These are phyloP conservation scores for Phytophthora tentaculata DNA, from an alignment of 352 stramenopile species.

Conservation along the genomic window DNA sequence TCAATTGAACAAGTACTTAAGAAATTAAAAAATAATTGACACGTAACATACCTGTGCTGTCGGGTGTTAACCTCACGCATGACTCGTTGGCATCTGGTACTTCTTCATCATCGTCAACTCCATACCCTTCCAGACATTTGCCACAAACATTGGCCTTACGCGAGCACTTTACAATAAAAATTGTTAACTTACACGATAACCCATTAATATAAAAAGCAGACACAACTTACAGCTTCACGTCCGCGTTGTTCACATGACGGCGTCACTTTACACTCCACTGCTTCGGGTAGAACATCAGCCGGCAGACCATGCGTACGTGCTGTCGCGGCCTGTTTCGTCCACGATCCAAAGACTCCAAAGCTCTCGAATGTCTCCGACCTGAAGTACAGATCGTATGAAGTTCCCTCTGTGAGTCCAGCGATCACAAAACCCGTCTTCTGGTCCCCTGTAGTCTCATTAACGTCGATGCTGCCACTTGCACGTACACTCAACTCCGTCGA, in stretches of 20 bases:
- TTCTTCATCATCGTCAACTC: slow-evolving; percentile 8
- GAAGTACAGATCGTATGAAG: slow-evolving; percentile 76
- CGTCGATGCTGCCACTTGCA: slow-evolving; percentile 35
- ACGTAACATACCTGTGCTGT: slow-evolving; percentile 23
- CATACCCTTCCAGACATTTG: slow-evolving; percentile 69
- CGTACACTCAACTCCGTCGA: slow-evolving; percentile 31
- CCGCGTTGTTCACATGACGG: slow-evolving; percentile 58
- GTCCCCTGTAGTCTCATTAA: slow-evolving; percentile 24
- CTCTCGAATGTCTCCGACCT: slow-evolving; percentile 77
- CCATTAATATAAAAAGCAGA: neutral
- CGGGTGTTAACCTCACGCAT: slow-evolving; percentile 32
- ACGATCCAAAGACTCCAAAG: slow-evolving; percentile 69
- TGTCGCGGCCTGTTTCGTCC: slow-evolving; percentile 51
- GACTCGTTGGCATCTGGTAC: slow-evolving; percentile 36
- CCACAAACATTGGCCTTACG: slow-evolving; percentile 63
- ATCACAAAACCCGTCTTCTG: slow-evolving; percentile 49
- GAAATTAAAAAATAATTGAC: neutral
- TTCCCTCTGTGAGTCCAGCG: slow-evolving; percentile 59
- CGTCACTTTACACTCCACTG: slow-evolving; percentile 52
- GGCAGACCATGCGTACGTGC: slow-evolving; percentile 70
- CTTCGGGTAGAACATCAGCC: slow-evolving; percentile 64
- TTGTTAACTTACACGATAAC: neutral
- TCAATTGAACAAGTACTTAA: slow-evolving; percentile 3
- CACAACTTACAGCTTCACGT: slow-evolving; percentile 48
- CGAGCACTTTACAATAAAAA: slow-evolving; percentile 42